Evolutionary conservation across 2,329 filamentous ascomycete genomes (phyloP).

Genomic region (Verticillium nonalfalfae): DNA sequence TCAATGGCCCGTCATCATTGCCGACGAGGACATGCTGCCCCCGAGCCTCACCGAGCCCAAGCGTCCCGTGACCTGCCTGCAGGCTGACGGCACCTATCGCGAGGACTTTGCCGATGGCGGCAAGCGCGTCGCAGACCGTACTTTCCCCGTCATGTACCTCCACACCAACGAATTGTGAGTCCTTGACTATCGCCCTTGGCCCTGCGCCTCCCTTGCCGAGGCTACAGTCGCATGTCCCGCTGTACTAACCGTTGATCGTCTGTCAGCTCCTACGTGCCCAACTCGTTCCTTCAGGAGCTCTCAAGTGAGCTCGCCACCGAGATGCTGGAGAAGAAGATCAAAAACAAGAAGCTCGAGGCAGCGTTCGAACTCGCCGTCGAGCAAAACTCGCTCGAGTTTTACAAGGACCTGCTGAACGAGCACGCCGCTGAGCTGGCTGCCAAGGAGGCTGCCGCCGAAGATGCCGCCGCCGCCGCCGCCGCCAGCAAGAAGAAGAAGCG

Average conservation of each 20-base stretch:
- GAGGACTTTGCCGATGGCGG: constrained; percentile 84
- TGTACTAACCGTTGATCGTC: not conserved
- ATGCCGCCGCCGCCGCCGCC: constrained; percentile 31
- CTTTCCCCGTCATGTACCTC: constrained; percentile 93
- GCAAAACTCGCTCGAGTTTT: constrained; percentile 69
- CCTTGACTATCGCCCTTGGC: not conserved
- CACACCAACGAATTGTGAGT: constrained; percentile 96
- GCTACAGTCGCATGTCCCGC: not conserved
- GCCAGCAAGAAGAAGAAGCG: constrained; percentile 38
- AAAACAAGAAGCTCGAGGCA: constrained; percentile 63
- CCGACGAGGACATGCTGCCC: constrained; percentile 91
- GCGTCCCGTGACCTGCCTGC: constrained; percentile 78
- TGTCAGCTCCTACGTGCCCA: constrained; percentile 83
- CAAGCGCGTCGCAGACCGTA: constrained; percentile 77
- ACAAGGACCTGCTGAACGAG: constrained; percentile 72
- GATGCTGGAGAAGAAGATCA: constrained; percentile 67
- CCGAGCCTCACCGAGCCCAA: constrained; percentile 40
- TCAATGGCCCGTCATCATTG: constrained; percentile 90
- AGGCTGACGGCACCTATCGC: constrained; percentile 78
- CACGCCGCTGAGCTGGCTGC: constrained; percentile 60
- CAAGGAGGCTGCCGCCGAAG: constrained; percentile 45
- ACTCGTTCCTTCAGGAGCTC: constrained; percentile 74
- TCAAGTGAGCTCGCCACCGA: constrained; percentile 66
- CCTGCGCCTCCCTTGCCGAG: not conserved
- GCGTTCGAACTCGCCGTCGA: constrained; percentile 79